These are phyloP conservation scores for Gentiana dahurica DNA, from an alignment of 257 asterid species.

Conservation along the genomic window DNA sequence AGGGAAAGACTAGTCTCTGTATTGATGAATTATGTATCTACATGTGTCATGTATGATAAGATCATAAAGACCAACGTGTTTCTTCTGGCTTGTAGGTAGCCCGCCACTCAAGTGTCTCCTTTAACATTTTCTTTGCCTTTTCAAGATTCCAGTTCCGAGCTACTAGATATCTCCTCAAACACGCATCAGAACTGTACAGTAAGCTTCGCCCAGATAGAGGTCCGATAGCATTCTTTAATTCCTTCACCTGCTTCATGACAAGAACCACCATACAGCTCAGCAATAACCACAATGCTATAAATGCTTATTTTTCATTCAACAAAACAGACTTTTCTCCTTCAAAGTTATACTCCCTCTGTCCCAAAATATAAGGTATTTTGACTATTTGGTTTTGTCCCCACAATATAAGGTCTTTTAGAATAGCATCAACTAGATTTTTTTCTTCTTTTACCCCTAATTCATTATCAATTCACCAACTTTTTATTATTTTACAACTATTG, in stretches of 20 bases:
- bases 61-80: constrained; percentile 41
- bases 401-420: too few species aligned
- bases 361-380: too few species aligned
- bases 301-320: too few species aligned
- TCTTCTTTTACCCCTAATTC: neutral
- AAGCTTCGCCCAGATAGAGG: constrained; percentile 51
- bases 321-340: neutral
- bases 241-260: constrained; percentile 34
- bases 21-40: too few species aligned
- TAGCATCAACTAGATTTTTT: neutral
- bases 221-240: constrained; percentile 47
- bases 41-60: too few species aligned
- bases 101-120: constrained; percentile 71
- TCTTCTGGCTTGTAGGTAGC: constrained; percentile 70
- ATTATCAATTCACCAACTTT: too few species aligned
- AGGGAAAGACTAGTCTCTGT: too few species aligned
- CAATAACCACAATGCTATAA: too few species aligned
- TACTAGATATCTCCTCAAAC: constrained; percentile 61
- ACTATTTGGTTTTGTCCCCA: too few species aligned
- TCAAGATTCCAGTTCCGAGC: constrained; percentile 77
- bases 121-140: constrained; percentile 69
- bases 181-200: constrained; percentile 49
- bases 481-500: too few species aligned
- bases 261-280: neutral
- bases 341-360: too few species aligned